Evolutionary conservation across 768 basidiomycete genomes (phyloP), one percentile per base, ranked within the genome.

Genomic region (Suillus subaureus): DNA sequence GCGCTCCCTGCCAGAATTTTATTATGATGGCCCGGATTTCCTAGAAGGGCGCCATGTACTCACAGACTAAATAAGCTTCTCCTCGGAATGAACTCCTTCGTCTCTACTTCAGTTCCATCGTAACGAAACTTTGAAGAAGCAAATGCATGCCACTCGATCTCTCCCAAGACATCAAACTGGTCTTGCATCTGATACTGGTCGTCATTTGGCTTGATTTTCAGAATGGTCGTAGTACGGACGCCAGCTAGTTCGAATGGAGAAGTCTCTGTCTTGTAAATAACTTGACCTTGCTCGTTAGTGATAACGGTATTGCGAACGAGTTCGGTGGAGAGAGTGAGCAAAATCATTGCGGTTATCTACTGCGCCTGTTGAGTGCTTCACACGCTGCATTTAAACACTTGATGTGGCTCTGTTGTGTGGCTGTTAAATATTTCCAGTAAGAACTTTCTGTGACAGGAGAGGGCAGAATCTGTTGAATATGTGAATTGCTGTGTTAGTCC

Each of bases 101-200:
- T 71, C 21, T 70, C 61, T 51, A 77, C 65, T 21, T 72, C 73
- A 13, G 66, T 58, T 39, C 72, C 78, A 4, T 71, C 66, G 35
- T 77, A 74, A 4, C 69, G 71, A 37, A 83, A 69, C 33, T 66
- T 73, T 6, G 78, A 74, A 0, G 78, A 73, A 18, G 71, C 69
- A 11, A 80, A 39, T 2, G 68, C 1, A 28, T 69, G 75, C 75
- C 79, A 80, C 15, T 80, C 73, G 1, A 82, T 79, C 61, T 74
- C 66, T 8, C 73, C 81, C 5, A 81, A 69, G 3, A 61, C 62
- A 0, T 70, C 73, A 61, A 79, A 78, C 2, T 72, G 71, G 64
- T 78, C 77, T 6, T 31, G 70, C 71, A 75, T 72, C 39, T 74
- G 72, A 61, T 40, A 43, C 0, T 64, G 69, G 26, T 70, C 68